Evolutionary conservation across 352 stramenopile genomes (phyloP), one percentile per base, ranked within the genome.

Genomic region (Globisporangium ultimum): DNA sequence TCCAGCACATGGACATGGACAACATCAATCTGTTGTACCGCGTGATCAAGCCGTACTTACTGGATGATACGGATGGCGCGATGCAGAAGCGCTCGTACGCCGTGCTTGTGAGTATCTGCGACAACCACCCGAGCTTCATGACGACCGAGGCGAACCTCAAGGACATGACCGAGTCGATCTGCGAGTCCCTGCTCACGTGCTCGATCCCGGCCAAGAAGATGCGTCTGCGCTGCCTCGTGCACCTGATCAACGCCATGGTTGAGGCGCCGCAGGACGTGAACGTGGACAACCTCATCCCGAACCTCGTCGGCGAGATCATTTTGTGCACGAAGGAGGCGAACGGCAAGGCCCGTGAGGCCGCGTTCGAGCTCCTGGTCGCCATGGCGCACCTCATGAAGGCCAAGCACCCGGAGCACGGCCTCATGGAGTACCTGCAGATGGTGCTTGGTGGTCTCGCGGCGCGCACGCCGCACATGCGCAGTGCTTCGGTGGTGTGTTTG

Each of bases 301-400:
- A 89, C 61, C 83, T 98, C 22, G 83, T 98, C n/a, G 89, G 89
- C 21, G 96, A 99, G 73, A 97, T 98, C 51, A 88, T 98, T 55
- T 74, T 99, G 20, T 98, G 93, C 68, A 95, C 97, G 17, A 99
- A 99, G 74, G 96, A 99, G 70, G 92, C 92, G 12, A 99, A 98
- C 59, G 91, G 82, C 41, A 98, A 98, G 65, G 97, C 95, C 24
- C 82, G 87, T 45, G 87, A 95, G 64, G 84, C 84, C 14, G 87
- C 87, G 18, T 95, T 95, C 45, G 84, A 93, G 68, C 61, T 96
- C 55, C 64, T 96, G 49, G 68, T 96, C 32, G 83, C 84, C 34
- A 93, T 96, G 85, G 84, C 84, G 14, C 74, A 87, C 61, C 71
- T 94, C 34, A 68, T 95, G 53, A 68, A 79, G 32, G 53, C 71